These are phyloP conservation scores for Sequoiadendron giganteum DNA, from an alignment of 75 land plant species.

Conservation along the genomic window DNA sequence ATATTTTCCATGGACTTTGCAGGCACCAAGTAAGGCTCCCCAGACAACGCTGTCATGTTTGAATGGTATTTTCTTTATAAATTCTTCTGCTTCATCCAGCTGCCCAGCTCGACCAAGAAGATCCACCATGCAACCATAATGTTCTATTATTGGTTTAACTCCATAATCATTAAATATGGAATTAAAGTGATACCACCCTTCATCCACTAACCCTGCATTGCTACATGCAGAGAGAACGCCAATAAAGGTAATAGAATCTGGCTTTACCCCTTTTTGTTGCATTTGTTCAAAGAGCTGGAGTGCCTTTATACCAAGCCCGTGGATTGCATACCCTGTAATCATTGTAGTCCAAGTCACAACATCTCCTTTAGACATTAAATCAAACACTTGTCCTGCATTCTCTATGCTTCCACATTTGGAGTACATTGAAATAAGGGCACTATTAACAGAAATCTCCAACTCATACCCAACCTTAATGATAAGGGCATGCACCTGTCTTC, in stretches of 20 bases:
- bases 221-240: slow-evolving; percentile 6
- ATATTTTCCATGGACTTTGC: slow-evolving; percentile 11
- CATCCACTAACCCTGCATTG: slow-evolving; percentile 7
- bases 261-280: slow-evolving; percentile 6
- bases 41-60: slow-evolving; percentile 14
- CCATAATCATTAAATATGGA: slow-evolving; percentile 7
- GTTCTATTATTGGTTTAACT: neutral
- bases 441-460: neutral
- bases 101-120: slow-evolving; percentile 20
- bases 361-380: neutral
- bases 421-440: slow-evolving; percentile 12
- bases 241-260: slow-evolving; percentile 9
- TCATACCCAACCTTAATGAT: neutral
- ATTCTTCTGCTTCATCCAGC: slow-evolving; percentile 17
- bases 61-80: slow-evolving; percentile 15
- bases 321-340: slow-evolving; percentile 9
- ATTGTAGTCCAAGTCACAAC: slow-evolving; percentile 17
- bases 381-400: slow-evolving; percentile 8
- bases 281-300: slow-evolving; percentile 6
- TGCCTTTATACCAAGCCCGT: slow-evolving; percentile 14
- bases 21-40: slow-evolving; percentile 26
- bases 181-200: slow-evolving; percentile 9
- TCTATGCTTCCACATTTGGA: slow-evolving; percentile 14
- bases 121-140: slow-evolving; percentile 16
- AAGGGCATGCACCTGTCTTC: slow-evolving; percentile 9